Percentiles rank a stretch among this genome's conserved stretches.
Evolutionary conservation across 352 stramenopile species (phyloP).

Genomic region (Globisporangium carolinianum): DNA sequence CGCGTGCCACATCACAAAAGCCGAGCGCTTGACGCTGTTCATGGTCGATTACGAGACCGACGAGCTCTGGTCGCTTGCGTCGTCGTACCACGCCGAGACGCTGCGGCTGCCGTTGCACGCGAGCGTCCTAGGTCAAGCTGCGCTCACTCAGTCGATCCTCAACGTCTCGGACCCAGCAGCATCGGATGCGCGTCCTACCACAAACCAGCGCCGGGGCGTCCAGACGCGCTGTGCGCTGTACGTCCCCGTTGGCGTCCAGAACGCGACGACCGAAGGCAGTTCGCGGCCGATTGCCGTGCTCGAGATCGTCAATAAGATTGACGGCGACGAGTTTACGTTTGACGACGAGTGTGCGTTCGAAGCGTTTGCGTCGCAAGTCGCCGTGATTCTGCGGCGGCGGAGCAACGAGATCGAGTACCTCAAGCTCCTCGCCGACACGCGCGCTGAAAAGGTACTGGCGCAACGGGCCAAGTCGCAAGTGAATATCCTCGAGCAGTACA

Average conservation of each 20-base stretch:
- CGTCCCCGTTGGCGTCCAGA: constrained; percentile 74
- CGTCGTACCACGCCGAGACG: constrained; percentile 64
- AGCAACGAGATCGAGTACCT: constrained; percentile 88
- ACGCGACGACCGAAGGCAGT: constrained; percentile 25
- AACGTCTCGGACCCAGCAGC: constrained; percentile 64
- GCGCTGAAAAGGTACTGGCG: constrained; percentile 61
- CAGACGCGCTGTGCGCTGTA: constrained; percentile 74
- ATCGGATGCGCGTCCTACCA: constrained; percentile 53
- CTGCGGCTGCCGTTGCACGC: constrained; percentile 50
- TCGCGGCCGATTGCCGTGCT: constrained; percentile 76
- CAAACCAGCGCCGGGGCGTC: constrained; percentile 56
- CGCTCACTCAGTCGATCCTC: constrained; percentile 48
- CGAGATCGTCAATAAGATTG: constrained; percentile 86
- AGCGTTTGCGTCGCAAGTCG: constrained; percentile 80
- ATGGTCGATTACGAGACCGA: constrained; percentile 82
- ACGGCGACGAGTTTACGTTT: constrained; percentile 61
- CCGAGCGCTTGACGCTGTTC: constrained; percentile 68
- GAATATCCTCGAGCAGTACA: constrained; percentile 73
- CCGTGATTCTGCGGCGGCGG: constrained; percentile 73
- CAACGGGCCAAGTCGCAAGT: constrained; percentile 69
- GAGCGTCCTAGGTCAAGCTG: constrained; percentile 58
- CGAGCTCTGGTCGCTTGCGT: constrained; percentile 76
- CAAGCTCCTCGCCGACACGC: constrained; percentile 77
- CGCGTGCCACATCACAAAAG: constrained; percentile 76
- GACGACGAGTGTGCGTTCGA: constrained; percentile 85